Evolutionary conservation across 2,329 filamentous ascomycete genomes (phyloP).

Genomic region (Tricladium varicosporioides): DNA sequence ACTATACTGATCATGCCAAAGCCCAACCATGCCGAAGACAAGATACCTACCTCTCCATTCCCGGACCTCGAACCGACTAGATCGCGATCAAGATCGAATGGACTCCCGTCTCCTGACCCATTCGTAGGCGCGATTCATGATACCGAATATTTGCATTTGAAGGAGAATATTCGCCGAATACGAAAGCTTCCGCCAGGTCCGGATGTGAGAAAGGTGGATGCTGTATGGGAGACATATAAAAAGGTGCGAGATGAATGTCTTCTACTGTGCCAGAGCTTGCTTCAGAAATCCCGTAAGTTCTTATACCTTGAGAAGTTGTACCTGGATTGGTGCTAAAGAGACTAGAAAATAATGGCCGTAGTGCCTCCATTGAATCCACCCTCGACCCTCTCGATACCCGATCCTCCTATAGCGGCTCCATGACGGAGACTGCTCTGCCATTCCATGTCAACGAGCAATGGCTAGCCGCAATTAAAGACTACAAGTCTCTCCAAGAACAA

Average conservation of each 20-base stretch:
- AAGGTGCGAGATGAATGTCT: slow-evolving; percentile 42
- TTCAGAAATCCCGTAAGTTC: slow-evolving; percentile 40
- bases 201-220: slow-evolving; percentile 38
- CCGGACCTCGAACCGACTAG: slow-evolving; percentile 23
- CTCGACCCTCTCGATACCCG: slow-evolving; percentile 24
- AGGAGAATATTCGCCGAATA: slow-evolving; percentile 27
- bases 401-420: slow-evolving; percentile 23
- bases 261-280: slow-evolving; percentile 40
- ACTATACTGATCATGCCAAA: slow-evolving; percentile 1
- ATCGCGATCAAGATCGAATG: slow-evolving; percentile 17
- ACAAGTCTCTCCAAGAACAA: slow-evolving; percentile 42
- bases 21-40: slow-evolving; percentile 20
- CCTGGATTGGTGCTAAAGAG: slow-evolving; percentile 5
- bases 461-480: slow-evolving; percentile 43
- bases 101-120: slow-evolving; percentile 26
- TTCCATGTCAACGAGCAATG: slow-evolving; percentile 30
- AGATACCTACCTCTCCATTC: slow-evolving; percentile 19
- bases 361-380: slow-evolving; percentile 23
- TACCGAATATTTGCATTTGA: slow-evolving; percentile 30
- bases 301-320: too few species aligned
- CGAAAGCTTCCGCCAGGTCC: slow-evolving; percentile 20
- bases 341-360: slow-evolving; percentile 21
- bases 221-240: slow-evolving; percentile 43
- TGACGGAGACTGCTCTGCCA: slow-evolving; percentile 30
- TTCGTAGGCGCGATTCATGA: slow-evolving; percentile 26